A percentile compares a stretch with the other conserved stretches of the same genome.
phyloP scores from a whole-genome alignment of 192 early-diverging fungal genomes.

The Entophlyctis luteolus region DNA sequence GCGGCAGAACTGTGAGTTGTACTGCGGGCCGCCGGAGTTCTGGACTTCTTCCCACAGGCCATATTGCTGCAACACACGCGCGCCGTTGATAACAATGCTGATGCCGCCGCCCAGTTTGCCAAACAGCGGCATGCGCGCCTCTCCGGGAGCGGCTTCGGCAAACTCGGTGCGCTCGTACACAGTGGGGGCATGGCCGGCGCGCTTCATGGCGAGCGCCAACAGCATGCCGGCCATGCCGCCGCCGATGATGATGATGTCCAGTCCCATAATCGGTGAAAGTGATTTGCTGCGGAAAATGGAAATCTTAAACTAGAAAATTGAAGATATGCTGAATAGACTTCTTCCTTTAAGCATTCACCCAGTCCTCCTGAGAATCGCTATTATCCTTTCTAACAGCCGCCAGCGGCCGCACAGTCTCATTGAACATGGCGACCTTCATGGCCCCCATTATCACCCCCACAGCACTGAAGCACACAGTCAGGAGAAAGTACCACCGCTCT shows the following conservation, averaged over 20 bases:
- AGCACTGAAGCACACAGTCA: no score
- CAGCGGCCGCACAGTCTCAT: no score
- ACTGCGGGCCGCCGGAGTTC: background rate
- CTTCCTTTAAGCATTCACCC: no score
- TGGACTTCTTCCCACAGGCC: slow-evolving; percentile 1
- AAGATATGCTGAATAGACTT: no score
- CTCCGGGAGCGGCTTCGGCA: background rate
- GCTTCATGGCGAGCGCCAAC: slow-evolving; percentile 17
- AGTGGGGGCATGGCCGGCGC: slow-evolving; percentile 5
- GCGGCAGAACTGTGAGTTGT: background rate
- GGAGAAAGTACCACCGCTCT: no score
- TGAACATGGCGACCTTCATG: no score
- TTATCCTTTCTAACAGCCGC: no score
- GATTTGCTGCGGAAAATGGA: no score
- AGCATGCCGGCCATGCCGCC: slow-evolving; percentile 16
- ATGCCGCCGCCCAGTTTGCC: background rate
- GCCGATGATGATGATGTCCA: slow-evolving; percentile 19
- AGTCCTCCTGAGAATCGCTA: no score
- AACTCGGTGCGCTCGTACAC: slow-evolving; percentile 10
- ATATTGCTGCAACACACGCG: background rate
- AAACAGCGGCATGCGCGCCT: background rate
- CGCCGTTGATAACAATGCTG: slow-evolving; percentile 2
- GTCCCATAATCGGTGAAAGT: background rate
- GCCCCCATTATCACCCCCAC: no score
- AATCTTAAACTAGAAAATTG: no score